These are phyloP conservation scores for Vinca minor DNA, from an alignment of 257 asterid species.

Conservation along the genomic window DNA sequence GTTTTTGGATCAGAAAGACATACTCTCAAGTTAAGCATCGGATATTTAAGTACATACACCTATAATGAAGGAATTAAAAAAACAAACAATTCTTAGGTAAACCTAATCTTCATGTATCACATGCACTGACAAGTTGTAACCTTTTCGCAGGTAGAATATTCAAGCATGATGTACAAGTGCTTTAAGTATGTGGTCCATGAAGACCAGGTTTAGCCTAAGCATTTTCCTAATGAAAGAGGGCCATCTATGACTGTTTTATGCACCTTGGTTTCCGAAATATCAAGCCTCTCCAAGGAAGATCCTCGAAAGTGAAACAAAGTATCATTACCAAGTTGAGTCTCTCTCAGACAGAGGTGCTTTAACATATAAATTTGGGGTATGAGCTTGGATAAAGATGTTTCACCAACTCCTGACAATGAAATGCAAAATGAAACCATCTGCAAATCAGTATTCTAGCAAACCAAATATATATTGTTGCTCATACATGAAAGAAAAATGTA, in stretches of 20 bases:
- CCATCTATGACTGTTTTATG: constrained; percentile 5
- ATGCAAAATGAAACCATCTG: neutral
- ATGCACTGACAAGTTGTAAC: too few relatives aligned
- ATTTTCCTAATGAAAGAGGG: neutral
- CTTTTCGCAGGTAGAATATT: too few relatives aligned
- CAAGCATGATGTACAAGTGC: too few relatives aligned
- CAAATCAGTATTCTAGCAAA: neutral
- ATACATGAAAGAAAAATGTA: too few relatives aligned
- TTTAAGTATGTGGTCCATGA: too few relatives aligned
- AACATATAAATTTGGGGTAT: constrained; percentile 40
- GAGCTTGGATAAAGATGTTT: constrained; percentile 42
- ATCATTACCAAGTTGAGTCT: constrained; percentile 49
- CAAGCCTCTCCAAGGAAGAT: constrained; percentile 65
- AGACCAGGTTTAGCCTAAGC: too few relatives aligned
- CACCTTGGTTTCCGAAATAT: constrained; percentile 82
- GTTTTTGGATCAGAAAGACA: neutral
- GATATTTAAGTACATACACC: neutral
- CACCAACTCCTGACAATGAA: constrained; percentile 44
- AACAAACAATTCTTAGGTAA: too few relatives aligned
- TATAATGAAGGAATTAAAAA: neutral
- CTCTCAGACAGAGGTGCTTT: constrained; percentile 65
- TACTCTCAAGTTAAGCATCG: neutral
- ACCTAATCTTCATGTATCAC: too few relatives aligned
- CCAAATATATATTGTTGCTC: too few relatives aligned
- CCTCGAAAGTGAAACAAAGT: constrained; percentile 52